Base-by-base conservation (phyloP, 129 eudicot species). In the Flaveria trinervia region DNA sequence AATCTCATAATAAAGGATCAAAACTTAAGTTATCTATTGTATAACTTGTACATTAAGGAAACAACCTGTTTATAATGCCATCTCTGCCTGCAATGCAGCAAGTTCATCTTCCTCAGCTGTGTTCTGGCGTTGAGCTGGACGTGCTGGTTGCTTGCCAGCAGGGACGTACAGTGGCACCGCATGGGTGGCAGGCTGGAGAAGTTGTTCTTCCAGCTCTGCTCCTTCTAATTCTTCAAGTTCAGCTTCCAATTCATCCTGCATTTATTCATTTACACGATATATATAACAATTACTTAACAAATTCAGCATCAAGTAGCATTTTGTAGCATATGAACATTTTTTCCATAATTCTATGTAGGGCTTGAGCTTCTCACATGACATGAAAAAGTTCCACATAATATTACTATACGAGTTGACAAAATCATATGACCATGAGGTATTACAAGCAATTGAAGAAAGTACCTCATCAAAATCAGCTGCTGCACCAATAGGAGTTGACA, bases 391-490 rank as follows among this genome's bases (percentile, higher is more conserved):
- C 33, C 36, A 9, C 75, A 30, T 55, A 17, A 70, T 10, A 44
- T 59, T 39, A 68, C 46, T 57, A 44, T n/a, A 56, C 18, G 69
- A 71, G 71, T 59, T 41, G 49, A 46, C 60, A 23, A 59, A 48
- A 41, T 30, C 18, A 25, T 48, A 46, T 60, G 64, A 57, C 52
- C 52, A 70, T 28, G 44, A 65, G 64, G 69, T 5, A n/a, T 69
- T 55, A 43, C 15, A 68, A 68, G 14, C 7, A 33, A 41, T 16
- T 10, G 59, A 48, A 68, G 67, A 76, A n/a, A 5, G 12, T 65
- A 80, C 89, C 90, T 77, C 83, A 39, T 86, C 90, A 43, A 86
- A 83, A 73, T 86, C 87, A 69, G 89, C 81, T 41, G 86, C 75
- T 66, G 83, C 85, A 33, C 90, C 85, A 50, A 86, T 48, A 16